Evolutionary conservation across 768 basidiomycete species (phyloP).

Genomic region (Russula abietina): DNA sequence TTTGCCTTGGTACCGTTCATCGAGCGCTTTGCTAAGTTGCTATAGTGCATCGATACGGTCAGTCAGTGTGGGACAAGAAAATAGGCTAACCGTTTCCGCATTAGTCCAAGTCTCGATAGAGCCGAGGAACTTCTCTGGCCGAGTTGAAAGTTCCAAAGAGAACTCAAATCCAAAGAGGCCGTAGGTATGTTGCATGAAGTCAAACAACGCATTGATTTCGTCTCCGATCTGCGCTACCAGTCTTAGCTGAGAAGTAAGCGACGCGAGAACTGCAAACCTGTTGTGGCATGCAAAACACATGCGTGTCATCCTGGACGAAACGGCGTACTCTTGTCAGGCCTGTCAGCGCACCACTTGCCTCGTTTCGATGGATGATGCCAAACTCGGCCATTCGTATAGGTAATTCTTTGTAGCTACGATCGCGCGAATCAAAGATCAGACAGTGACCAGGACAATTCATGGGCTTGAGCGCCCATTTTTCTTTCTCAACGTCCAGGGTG

Average conservation of each 20-base stretch:
- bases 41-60: conserved; percentile 29
- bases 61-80: background rate
- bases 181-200: conserved; percentile 93
- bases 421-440: conserved; percentile 89
- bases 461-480: conserved; percentile 92
- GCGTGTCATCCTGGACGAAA: conserved; percentile 97
- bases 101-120: conserved; percentile 83
- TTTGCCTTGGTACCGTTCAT: conserved; percentile 77
- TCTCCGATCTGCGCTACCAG: conserved; percentile 56
- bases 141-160: conserved; percentile 89
- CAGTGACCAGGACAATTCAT: conserved; percentile 99
- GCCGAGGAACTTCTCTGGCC: conserved; percentile 92
- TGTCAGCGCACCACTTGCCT: conserved; percentile 89
- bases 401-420: conserved; percentile 90
- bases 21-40: conserved; percentile 81
- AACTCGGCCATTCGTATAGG: conserved; percentile 99
- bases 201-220: conserved; percentile 83
- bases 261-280: conserved; percentile 45
- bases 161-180: conserved; percentile 93
- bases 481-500: conserved; percentile 88
- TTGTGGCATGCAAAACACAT: conserved; percentile 95
- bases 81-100: conserved; percentile 65
- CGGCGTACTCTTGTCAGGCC: conserved; percentile 90
- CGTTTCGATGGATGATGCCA: conserved; percentile 94
- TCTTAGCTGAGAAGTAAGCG: background rate